Conservation (phyloP, 805 yeast species). For the Pichia cabralensis region DNA sequence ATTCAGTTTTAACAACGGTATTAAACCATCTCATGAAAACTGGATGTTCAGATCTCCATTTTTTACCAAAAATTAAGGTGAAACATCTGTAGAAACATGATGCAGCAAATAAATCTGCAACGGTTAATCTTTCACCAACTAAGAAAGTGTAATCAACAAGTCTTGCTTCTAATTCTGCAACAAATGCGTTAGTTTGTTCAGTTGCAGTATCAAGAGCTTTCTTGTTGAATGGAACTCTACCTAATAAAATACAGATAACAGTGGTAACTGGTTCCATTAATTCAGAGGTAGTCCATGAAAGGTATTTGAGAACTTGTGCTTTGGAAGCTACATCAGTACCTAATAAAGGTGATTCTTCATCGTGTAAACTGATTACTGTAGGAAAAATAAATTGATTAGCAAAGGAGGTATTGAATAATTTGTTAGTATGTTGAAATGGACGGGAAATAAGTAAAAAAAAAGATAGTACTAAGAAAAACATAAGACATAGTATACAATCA, state of each 20-base stretch:
- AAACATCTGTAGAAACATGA: constrained; percentile 37
- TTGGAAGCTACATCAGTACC: constrained; percentile 60
- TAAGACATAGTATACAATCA: too few species aligned
- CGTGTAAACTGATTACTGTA: constrained; percentile 38
- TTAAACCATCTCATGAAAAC: constrained; percentile 43
- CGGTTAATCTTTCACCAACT: constrained; percentile 37
- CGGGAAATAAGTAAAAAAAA: too few species aligned
- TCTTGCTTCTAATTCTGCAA: constrained; percentile 46
- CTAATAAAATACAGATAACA: constrained; percentile 52
- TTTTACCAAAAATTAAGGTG: constrained; percentile 35
- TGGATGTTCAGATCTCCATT: constrained; percentile 43
- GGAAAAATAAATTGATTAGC: constrained; percentile 10
- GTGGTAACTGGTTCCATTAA: constrained; percentile 36
- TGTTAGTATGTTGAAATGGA: constrained; percentile 13
- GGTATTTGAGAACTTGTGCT: constrained; percentile 65
- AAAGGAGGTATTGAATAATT: constrained; percentile 1
- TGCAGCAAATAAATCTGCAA: constrained; percentile 37
- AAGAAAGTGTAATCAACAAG: constrained; percentile 33
- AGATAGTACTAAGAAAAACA: too few species aligned
- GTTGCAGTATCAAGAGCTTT: constrained; percentile 31
- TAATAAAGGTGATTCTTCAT: constrained; percentile 30
- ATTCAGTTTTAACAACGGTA: constrained; percentile 34
- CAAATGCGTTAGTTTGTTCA: constrained; percentile 30
- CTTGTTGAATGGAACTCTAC: constrained; percentile 70
- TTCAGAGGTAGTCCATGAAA: constrained; percentile 68